These are phyloP conservation scores for Entomortierella parvispora DNA, from an alignment of 192 early-diverging fungal species.

Conservation along the genomic window DNA sequence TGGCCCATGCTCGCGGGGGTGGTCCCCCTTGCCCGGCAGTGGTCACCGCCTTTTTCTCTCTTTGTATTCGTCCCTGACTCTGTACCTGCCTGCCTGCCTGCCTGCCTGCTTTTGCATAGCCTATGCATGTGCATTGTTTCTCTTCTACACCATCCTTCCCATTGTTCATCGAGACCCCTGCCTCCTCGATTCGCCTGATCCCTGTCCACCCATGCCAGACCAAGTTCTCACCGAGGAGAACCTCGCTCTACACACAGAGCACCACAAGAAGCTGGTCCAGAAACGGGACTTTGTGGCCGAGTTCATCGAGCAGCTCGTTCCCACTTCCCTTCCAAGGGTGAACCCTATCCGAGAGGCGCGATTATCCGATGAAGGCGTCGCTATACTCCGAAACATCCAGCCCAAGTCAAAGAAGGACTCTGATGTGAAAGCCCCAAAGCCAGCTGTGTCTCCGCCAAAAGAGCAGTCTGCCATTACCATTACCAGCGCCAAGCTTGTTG, in stretches of 20 bases:
- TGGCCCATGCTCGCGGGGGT: no score
- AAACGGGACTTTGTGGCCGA: conserved; percentile 36
- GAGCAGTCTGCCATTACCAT: background rate
- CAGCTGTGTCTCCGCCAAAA: background rate
- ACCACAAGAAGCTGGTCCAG: conserved; percentile 14
- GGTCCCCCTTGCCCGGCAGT: no score
- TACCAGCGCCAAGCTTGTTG: background rate
- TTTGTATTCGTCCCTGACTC: no score
- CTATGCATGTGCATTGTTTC: no score
- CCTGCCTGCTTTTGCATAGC: no score
- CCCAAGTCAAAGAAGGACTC: background rate
- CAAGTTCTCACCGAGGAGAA: conserved; percentile 21
- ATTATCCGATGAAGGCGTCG: background rate
- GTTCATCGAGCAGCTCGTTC: conserved; percentile 12
- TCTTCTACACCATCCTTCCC: no score
- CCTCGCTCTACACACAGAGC: conserved; percentile 23
- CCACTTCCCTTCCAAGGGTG: background rate
- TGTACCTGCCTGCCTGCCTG: no score
- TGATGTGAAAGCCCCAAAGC: background rate
- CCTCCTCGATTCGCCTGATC: background rate
- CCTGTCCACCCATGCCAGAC: background rate
- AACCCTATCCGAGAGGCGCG: background rate
- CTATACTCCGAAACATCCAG: background rate
- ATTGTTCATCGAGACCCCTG: no score
- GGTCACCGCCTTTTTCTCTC: background rate